Percentiles rank a stretch among this genome's conserved stretches.
Evolutionary conservation across 352 stramenopile species (phyloP).

Genomic region (Pythium guiyangense): DNA sequence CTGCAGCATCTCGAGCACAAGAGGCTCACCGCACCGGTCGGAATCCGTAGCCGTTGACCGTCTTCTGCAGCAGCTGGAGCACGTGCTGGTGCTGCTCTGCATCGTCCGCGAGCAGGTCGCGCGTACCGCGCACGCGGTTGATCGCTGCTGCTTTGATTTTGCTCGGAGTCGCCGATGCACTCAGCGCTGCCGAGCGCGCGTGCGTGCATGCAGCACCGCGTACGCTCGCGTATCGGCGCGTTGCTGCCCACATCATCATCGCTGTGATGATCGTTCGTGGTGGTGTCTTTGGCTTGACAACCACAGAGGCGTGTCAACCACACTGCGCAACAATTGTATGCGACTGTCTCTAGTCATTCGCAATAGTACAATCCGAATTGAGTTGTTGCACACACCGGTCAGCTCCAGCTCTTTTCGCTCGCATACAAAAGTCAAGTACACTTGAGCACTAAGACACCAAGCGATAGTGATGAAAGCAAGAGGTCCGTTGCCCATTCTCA

Average conservation of each 20-base stretch:
- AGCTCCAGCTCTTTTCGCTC: too few species aligned
- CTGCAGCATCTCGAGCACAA: background rate
- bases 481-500: too few species aligned
- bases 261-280: too few species aligned
- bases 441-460: too few species aligned
- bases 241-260: background rate
- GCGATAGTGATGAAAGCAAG: too few species aligned
- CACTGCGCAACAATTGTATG: too few species aligned
- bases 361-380: too few species aligned
- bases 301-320: too few species aligned
- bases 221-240: background rate
- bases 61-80: slow-evolving; percentile 44
- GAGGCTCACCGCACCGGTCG: slow-evolving; percentile 33
- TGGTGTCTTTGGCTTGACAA: too few species aligned
- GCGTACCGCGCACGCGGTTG: slow-evolving; percentile 65
- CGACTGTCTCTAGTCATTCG: too few species aligned
- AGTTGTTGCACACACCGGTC: too few species aligned
- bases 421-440: too few species aligned
- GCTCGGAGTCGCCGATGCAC: background rate
- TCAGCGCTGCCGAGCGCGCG: background rate
- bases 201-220: background rate
- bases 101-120: slow-evolving; percentile 64
- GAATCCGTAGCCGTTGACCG: slow-evolving; percentile 72
- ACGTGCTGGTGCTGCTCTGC: slow-evolving; percentile 63
- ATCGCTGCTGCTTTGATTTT: slow-evolving; percentile 28